These are phyloP conservation scores for Rubus parviflorus DNA, from an alignment of 306 rosid species.

Conservation along the genomic window DNA sequence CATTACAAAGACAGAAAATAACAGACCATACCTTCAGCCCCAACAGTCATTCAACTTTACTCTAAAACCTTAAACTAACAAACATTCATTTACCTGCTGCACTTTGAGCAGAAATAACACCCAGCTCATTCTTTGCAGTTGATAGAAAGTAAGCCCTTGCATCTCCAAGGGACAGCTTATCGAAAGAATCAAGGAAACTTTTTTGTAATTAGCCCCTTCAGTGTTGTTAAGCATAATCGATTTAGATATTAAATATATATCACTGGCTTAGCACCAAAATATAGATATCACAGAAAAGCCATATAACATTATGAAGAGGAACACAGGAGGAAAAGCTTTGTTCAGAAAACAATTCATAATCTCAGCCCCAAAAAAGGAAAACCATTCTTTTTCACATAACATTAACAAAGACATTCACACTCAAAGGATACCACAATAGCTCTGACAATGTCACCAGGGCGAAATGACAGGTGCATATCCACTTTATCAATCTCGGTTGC, in stretches of 20 bases:
- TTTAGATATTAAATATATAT: background rate
- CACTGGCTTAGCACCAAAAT: background rate
- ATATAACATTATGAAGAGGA: background rate
- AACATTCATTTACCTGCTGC: conserved; percentile 51
- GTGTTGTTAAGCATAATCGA: background rate
- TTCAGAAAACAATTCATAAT: too few species aligned
- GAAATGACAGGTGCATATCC: conserved; percentile 76
- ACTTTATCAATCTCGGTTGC: conserved; percentile 97
- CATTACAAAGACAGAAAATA: background rate
- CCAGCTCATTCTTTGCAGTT: conserved; percentile 91
- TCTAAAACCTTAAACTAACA: background rate
- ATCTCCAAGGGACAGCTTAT: conserved; percentile 91
- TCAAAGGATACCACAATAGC: conserved; percentile 75
- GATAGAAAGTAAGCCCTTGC: conserved; percentile 86
- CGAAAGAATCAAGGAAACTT: conserved; percentile 33
- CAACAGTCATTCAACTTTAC: background rate
- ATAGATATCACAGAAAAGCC: background rate
- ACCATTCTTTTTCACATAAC: background rate
- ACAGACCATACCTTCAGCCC: background rate
- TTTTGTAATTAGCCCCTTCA: conserved; percentile 11
- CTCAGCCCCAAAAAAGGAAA: background rate
- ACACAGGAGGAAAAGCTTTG: background rate
- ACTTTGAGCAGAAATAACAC: conserved; percentile 89
- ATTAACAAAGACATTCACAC: conserved; percentile 2
- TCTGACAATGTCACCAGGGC: conserved; percentile 72